phyloP scores from a whole-genome alignment of 2,329 filamentous ascomycete species.

The Neopestalotiopsis rosae region DNA sequence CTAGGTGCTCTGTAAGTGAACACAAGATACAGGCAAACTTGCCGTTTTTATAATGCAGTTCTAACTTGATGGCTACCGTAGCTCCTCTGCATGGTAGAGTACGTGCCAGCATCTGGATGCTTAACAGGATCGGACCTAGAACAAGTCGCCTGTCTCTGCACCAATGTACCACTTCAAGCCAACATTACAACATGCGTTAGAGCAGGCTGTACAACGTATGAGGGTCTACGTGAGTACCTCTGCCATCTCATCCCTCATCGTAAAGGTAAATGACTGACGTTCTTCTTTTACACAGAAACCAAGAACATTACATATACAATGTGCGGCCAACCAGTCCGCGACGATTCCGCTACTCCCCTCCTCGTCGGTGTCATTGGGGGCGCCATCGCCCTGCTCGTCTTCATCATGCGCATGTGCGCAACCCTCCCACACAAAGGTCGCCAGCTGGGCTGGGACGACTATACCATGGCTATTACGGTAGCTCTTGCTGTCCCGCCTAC shows the following conservation, averaged over 20 bases:
- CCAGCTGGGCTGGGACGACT: conserved; percentile 24
- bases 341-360: conserved; percentile 20
- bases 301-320: conserved; percentile 23
- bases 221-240: conserved; percentile 20
- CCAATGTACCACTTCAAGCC: conserved; percentile 15
- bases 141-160: conserved; percentile 15
- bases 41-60: neutral
- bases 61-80: neutral
- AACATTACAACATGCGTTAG: conserved; percentile 19
- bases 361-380: conserved; percentile 24
- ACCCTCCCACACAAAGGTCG: conserved; percentile 19
- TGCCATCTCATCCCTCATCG: neutral
- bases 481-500: conserved; percentile 22
- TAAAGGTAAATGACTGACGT: neutral
- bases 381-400: conserved; percentile 21
- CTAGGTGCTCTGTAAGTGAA: conserved; percentile 18
- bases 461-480: conserved; percentile 20
- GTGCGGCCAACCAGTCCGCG: conserved; percentile 20
- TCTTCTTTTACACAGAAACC: conserved; percentile 10
- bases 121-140: neutral
- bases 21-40: too few relatives aligned
- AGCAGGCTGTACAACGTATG: conserved; percentile 21
- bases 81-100: conserved; percentile 6
- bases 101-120: conserved; percentile 9
- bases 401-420: conserved; percentile 20